Evolutionary conservation across 2,329 filamentous ascomycete species (phyloP).

Genomic region (Phaeomoniella chlamydospora): DNA sequence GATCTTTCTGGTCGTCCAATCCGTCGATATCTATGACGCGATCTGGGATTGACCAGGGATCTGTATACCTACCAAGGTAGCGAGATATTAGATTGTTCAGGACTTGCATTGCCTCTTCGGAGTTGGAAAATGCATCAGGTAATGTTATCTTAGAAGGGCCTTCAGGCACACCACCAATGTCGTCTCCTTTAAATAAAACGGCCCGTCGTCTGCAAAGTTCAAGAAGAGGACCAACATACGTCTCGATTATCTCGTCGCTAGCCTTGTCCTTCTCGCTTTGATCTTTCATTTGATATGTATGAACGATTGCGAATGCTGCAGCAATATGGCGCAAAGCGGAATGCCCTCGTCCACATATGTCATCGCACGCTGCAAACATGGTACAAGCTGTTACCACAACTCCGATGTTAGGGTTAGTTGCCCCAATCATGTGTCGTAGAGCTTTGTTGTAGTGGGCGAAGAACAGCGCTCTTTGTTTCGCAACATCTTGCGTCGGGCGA

Average conservation of each 20-base stretch:
- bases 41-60: too few relatives aligned
- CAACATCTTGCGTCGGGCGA: background rate
- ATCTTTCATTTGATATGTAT: background rate
- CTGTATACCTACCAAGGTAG: too few relatives aligned
- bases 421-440: too few relatives aligned
- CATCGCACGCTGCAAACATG: background rate
- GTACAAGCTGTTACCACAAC: background rate
- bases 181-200: background rate
- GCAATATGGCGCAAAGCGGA: background rate
- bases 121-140: too few relatives aligned
- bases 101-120: too few relatives aligned
- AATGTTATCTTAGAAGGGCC: too few relatives aligned
- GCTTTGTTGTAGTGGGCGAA: background rate
- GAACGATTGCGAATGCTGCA: background rate
- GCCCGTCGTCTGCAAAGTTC: background rate
- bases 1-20: too few relatives aligned
- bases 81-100: too few relatives aligned
- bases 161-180: too few relatives aligned
- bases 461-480: background rate
- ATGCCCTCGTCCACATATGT: background rate
- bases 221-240: background rate
- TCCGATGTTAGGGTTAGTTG: background rate
- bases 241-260: background rate
- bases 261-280: background rate
- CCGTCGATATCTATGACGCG: too few relatives aligned